A percentile compares a stretch with the other conserved stretches of the same genome.
phyloP scores from a whole-genome alignment of 2,329 filamentous ascomycete species.

The Macrophomina phaseolina region DNA sequence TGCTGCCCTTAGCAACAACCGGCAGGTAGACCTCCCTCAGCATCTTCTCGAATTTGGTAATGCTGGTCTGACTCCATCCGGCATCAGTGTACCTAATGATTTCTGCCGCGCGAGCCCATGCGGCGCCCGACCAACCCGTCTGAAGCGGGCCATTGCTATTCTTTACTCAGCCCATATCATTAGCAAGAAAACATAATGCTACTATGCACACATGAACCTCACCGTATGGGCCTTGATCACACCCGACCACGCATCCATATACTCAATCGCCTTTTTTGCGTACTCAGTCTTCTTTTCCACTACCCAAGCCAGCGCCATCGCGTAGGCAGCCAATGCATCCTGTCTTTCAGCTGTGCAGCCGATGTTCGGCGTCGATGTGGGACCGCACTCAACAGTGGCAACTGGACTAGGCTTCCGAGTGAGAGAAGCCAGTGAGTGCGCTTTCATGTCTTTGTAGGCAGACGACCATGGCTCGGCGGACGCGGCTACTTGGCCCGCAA shows the following conservation, averaged over 20 bases:
- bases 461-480: background rate
- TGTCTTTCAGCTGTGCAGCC: background rate
- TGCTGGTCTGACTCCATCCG: background rate
- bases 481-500: background rate
- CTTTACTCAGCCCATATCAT: background rate
- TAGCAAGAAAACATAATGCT: background rate
- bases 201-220: background rate
- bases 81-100: constrained; percentile 1
- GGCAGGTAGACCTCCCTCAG: background rate
- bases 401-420: constrained; percentile 2
- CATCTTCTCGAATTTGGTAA: background rate
- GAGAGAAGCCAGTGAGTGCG: background rate
- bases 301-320: constrained; percentile 6
- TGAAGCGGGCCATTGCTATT: constrained; percentile 1
- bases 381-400: background rate
- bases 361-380: constrained; percentile 1
- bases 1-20: background rate
- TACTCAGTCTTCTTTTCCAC: constrained; percentile 4
- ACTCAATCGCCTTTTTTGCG: constrained; percentile 1
- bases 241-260: background rate
- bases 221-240: constrained; percentile 1
- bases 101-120: background rate
- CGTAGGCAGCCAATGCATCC: constrained; percentile 3
- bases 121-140: background rate
- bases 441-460: background rate